Evolutionary conservation across 305 asterid species (phyloP).

Genomic region (Fraxinus sp.): DNA sequence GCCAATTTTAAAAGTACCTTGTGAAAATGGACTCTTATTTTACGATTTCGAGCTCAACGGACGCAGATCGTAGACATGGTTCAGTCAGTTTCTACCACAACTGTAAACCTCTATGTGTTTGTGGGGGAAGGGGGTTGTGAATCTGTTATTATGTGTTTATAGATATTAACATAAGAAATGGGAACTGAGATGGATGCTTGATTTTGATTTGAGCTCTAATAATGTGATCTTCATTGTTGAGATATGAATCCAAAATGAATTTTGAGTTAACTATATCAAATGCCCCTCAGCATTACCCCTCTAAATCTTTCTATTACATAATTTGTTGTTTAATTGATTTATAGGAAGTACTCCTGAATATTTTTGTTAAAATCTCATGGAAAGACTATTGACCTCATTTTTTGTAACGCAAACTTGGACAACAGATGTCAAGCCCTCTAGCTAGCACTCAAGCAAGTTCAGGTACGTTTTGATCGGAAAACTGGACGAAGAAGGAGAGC

Average conservation of each 20-base stretch:
- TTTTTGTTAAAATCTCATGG: not conserved
- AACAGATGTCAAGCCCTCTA: no score
- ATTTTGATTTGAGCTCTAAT: not conserved
- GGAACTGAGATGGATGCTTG: not conserved
- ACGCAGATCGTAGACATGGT: not conserved
- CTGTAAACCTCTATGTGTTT: not conserved
- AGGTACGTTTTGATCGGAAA: no score
- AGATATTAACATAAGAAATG: no score
- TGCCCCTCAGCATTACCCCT: not conserved
- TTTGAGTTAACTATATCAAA: not conserved
- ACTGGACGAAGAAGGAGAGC: no score
- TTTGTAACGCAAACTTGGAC: no score
- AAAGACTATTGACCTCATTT: no score
- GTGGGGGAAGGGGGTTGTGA: no score
- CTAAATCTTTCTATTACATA: not conserved
- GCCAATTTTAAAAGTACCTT: no score
- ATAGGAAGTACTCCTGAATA: not conserved
- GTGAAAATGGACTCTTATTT: not conserved
- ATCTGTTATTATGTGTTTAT: no score
- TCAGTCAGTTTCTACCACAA: conserved; percentile 5
- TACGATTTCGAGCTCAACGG: not conserved
- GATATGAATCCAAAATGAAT: not conserved
- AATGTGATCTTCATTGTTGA: not conserved
- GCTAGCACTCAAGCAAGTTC: no score
- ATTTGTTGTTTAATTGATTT: not conserved